phyloP scores from a whole-genome alignment of 192 early-diverging fungal genomes.

The Coemansia sp. region DNA sequence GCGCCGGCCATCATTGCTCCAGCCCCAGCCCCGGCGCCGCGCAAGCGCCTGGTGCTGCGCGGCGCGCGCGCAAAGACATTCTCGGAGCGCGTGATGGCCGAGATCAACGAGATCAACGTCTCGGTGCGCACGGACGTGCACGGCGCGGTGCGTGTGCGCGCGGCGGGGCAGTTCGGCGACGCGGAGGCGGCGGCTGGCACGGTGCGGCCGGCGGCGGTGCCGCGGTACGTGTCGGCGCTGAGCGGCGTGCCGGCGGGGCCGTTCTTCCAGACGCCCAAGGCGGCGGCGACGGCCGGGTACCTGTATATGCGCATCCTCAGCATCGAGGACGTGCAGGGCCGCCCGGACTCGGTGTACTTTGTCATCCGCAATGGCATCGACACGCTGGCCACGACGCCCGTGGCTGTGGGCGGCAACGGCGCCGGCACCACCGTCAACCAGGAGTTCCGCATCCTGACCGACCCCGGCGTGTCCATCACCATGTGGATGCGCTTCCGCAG shows the following conservation, averaged over 20 bases:
- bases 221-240: conserved; percentile 50
- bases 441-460: conserved; percentile 56
- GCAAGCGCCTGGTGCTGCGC: conserved; percentile 47
- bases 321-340: conserved; percentile 50
- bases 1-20: neutral
- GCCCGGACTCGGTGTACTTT: conserved; percentile 52
- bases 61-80: conserved; percentile 21
- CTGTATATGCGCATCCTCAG: conserved; percentile 57
- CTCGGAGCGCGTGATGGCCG: conserved; percentile 41
- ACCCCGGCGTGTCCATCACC: conserved; percentile 50
- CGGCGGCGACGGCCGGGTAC: conserved; percentile 36
- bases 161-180: conserved; percentile 37
- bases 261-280: conserved; percentile 51
- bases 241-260: conserved; percentile 48
- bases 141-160: conserved; percentile 21
- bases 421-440: conserved; percentile 45
- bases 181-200: conserved; percentile 16
- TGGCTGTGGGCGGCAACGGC: conserved; percentile 23
- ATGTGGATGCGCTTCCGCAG: conserved; percentile 59
- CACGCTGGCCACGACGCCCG: conserved; percentile 51
- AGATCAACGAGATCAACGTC: conserved; percentile 35
- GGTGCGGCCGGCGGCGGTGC: conserved; percentile 43
- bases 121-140: conserved; percentile 27
- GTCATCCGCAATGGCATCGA: conserved; percentile 59
- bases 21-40: conserved; percentile 13